These are phyloP conservation scores for Epichloe bromicola DNA, from an alignment of 2,329 filamentous ascomycete species.

Conservation along the genomic window DNA sequence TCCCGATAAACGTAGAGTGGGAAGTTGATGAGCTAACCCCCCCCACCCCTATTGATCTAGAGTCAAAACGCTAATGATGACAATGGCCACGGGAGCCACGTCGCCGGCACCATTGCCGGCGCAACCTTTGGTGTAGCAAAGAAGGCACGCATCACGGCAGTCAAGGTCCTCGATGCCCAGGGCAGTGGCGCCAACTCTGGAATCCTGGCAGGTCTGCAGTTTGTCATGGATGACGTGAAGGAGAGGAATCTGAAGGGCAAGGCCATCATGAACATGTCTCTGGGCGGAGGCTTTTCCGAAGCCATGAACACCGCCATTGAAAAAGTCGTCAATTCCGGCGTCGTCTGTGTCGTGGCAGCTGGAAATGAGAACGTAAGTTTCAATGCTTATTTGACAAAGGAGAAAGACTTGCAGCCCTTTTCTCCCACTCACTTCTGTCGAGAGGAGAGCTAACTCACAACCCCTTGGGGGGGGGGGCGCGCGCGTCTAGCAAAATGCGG, in stretches of 20 bases:
- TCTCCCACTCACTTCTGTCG: background rate
- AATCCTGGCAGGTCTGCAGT: constrained; percentile 48
- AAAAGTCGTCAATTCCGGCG: constrained; percentile 32
- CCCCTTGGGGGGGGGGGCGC: background rate
- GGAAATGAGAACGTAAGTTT: constrained; percentile 39
- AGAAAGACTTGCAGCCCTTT: constrained; percentile 3
- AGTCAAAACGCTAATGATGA: constrained; percentile 24
- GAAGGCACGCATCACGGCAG: constrained; percentile 37
- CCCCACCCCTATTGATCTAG: background rate
- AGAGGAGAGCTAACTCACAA: constrained; percentile 7
- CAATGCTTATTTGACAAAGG: background rate
- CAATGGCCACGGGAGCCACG: constrained; percentile 53
- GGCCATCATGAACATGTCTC: constrained; percentile 51
- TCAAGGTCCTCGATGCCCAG: constrained; percentile 45
- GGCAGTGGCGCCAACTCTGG: constrained; percentile 24
- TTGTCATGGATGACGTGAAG: constrained; percentile 32
- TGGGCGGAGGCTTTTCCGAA: constrained; percentile 35
- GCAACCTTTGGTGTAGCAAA: constrained; percentile 50
- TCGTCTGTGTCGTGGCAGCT: constrained; percentile 47
- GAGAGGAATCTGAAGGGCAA: constrained; percentile 32
- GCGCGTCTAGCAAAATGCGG: constrained; percentile 28
- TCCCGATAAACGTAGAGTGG: background rate
- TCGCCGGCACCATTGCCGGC: constrained; percentile 48
- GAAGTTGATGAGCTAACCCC: background rate
- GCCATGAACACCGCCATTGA: constrained; percentile 44